Evolutionary conservation across 2,329 filamentous ascomycete genomes (phyloP), one percentile per base, ranked within the genome.

Genomic region (Claviceps arundinis): DNA sequence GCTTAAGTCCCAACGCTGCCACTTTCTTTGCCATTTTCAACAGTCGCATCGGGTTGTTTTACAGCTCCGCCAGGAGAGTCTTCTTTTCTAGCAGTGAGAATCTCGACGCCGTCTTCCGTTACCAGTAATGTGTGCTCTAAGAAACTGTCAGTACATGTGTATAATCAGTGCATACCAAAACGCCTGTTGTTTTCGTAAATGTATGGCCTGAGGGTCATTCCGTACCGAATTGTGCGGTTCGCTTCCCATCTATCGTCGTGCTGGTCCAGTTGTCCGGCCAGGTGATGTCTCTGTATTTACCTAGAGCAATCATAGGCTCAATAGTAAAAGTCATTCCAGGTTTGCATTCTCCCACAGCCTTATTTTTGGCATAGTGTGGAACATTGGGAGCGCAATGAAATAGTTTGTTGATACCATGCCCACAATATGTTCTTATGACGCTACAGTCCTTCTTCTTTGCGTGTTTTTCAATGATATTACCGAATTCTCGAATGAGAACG

Each of bases 221-320:
- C 82, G 67, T 72, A 89, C 85, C 86, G 64, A 98, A 98, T 65
- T 98, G 93, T 9, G 93, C 93, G 16, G 90, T 95, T 64, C 81
- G 76, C 68, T 85, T 87, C 49, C 93, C 93, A 65, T 98, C 93
- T 52, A 84, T 80, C 0, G 93, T 98, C 5, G 88, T 87, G 68
- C 89, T 95, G 1, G 93, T 98, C 93, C 93, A 98, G 73, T 97
- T 89, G 66, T 98, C 93, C 0, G 93, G 93, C 93, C 93, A 98
- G 0, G 89, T 97, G 66, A 93, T 85, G 64, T 98, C 93, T 56
- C 82, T 82, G 69, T 95, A 87, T 55, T 87, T 90, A 54, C 93
- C 93, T 52, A 96, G 69, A 42, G 89, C 89, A 65, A 98, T 90
- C 93, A 98, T 98, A 16, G 93, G 93, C 72, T 98, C 93, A 56